Base-by-base conservation (phyloP, 176 grass and related monocot genomes). In the Elaeis guineensis region DNA sequence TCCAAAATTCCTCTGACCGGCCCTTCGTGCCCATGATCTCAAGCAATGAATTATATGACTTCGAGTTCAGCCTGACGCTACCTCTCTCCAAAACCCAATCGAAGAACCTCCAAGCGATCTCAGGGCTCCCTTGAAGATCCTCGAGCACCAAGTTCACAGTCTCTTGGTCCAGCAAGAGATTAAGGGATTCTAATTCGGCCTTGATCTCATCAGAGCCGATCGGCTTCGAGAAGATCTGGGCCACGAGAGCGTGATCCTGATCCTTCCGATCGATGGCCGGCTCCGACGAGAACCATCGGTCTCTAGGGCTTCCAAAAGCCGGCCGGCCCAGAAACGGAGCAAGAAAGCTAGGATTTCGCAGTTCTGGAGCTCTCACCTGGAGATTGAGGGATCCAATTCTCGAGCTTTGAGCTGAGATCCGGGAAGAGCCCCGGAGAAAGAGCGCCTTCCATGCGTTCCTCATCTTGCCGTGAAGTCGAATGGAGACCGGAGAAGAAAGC, bases 41-140 rank as follows among this genome's bases (percentile, higher is more conserved):
- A 54, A 95, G 85, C 79, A 95, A 77, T 32, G 71, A 79, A 64
- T 95, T 89, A 63, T 80, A 89, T 58, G 77, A 77, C 29, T 71
- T 67, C 15, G 76, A 86, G 70, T 89, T 82, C 65, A 82, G 57
- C 21, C 58, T 23, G 20, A 76, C 49, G 5, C 49, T 17, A 19
- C 55, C 62, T 9, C 54, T 57, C 48, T 69, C 65, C 56, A 70
- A 73, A 4, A 77, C 78, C 87, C 79, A 90, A 3, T 66, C 72
- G 75, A 82, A 90, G 75, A 90, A 85, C 22, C 61, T 66, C 16
- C 69, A 73, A 28, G 77, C 81, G 3, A 70, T 75, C 17, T 73
- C 54, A 50, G 83, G 84, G 62, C 64, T 79, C 16, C 72, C 72
- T 2, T 77, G 49, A 30, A 90, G 82, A 21, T 72, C 71, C 3